Evolutionary conservation across 208 protist genomes (phyloP).

Genomic region (Vickermania ingenoplastis): DNA sequence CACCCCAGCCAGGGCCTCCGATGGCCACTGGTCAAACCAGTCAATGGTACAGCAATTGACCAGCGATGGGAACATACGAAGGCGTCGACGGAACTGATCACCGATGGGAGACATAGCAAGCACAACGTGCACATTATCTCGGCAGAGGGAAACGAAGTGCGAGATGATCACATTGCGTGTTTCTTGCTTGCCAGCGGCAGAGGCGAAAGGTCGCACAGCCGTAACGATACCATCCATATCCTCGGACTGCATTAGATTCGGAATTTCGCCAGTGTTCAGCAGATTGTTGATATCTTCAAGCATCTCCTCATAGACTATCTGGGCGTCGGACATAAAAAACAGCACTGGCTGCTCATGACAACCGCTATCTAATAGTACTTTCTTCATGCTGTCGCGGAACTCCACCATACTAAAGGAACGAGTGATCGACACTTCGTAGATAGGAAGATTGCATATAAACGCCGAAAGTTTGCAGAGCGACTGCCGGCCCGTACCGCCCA

Average conservation of each 20-base stretch:
- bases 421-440: conserved; percentile 87
- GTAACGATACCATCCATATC: conserved; percentile 94
- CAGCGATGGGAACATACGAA: conserved; percentile 96
- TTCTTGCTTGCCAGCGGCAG: conserved; percentile 88
- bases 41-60: conserved; percentile 98
- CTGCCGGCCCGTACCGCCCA: conserved; percentile 95
- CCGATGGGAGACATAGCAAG: conserved; percentile 95
- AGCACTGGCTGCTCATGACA: conserved; percentile 80
- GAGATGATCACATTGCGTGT: conserved; percentile 88
- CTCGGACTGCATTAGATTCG: conserved; percentile 93
- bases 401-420: conserved; percentile 89
- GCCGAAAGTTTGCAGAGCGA: conserved; percentile 92
- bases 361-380: conserved; percentile 79
- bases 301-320: conserved; percentile 94
- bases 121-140: conserved; percentile 94
- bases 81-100: conserved; percentile 89
- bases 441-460: conserved; percentile 88
- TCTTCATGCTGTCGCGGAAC: conserved; percentile 92
- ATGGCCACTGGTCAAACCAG: conserved; percentile 96
- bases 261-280: conserved; percentile 96
- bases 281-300: conserved; percentile 98
- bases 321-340: conserved; percentile 94
- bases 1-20: conserved; percentile 89
- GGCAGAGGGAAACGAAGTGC: conserved; percentile 91
- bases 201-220: conserved; percentile 68